Evolutionary conservation across 2,329 filamentous ascomycete genomes (phyloP), one percentile per base, ranked within the genome.

Genomic region (Xylariales sp.): DNA sequence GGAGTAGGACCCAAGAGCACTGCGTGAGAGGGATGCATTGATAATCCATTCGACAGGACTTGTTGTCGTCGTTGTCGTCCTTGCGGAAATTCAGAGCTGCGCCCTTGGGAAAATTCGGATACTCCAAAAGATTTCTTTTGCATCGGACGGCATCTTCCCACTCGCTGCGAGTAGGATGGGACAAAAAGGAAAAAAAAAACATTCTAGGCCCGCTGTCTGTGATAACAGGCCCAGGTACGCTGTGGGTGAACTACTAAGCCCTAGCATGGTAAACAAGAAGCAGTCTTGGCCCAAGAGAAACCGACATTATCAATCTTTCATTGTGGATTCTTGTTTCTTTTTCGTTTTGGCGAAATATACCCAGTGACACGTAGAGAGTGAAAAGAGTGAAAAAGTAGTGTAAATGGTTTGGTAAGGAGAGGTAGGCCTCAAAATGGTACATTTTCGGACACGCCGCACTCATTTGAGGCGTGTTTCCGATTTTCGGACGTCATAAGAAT

Each of bases 51-150:
- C 63, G 64, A 62, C 62, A 59, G 50, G 56, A 55, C 52, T 64
- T 59, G 55, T 64, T 59, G 55, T 59, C 49, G 50, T 58, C 18
- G 49, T 63, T 28, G 54, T 57, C 39, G 55, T 62, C 58, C 57
- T 62, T 64, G 62, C 62, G 62, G 58, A 65, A 68, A 73, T 70
- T 70, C 73, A 74, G 72, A 74, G 70, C 69, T 75, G 69, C 71
- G 71, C 71, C 68, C 75, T 73, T 70, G 73, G 73, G 75, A 67
- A 66, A 66, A 75, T 71, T 75, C 72, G 75, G 76, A 75, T 75
- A 75, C 73, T 74, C 75, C 71, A 78, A 76, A 77, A 77, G 72
- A 76, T 78, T 78, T 77, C 73, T 73, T 76, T 78, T 75, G 70
- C 73, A 71, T 72, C 69, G 69, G 68, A 71, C 71, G 74, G 72